Conservation (phyloP, 2,329 filamentous ascomycete genomes). For the Colletotrichum spinosum region DNA sequence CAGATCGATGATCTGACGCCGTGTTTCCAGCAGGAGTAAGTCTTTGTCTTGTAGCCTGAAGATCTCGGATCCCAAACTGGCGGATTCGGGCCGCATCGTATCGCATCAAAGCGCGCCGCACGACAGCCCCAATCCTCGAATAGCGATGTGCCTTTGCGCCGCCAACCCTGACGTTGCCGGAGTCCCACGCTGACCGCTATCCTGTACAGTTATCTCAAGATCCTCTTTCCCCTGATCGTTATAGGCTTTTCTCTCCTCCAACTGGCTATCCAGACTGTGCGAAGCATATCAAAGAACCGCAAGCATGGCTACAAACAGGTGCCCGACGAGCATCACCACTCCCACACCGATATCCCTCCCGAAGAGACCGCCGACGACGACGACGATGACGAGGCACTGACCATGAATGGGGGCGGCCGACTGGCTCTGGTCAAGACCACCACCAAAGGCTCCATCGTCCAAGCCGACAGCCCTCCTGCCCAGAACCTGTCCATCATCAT, state of each 20-base stretch:
- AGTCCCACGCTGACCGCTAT: slow-evolving; percentile 6
- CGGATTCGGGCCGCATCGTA: slow-evolving; percentile 12
- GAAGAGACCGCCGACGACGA: slow-evolving; percentile 62
- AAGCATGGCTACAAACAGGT: slow-evolving; percentile 67
- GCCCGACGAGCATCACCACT: slow-evolving; percentile 55
- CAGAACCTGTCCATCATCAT: slow-evolving; percentile 77
- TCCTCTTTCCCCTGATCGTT: slow-evolving; percentile 80
- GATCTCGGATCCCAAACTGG: slow-evolving; percentile 2
- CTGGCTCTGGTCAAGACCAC: slow-evolving; percentile 70
- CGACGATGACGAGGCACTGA: slow-evolving; percentile 68
- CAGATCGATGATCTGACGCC: slow-evolving; percentile 71
- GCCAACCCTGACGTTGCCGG: background rate
- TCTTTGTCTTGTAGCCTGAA: slow-evolving; percentile 39
- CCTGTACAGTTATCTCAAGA: slow-evolving; percentile 76
- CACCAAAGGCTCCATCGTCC: slow-evolving; percentile 71
- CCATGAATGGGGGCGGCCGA: slow-evolving; percentile 65
- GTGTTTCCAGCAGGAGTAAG: slow-evolving; percentile 77
- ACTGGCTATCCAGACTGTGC: slow-evolving; percentile 69
- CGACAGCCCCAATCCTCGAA: background rate
- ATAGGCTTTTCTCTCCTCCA: slow-evolving; percentile 77
- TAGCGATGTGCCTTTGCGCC: background rate
- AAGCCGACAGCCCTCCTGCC: slow-evolving; percentile 80
- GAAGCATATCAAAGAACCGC: slow-evolving; percentile 64
- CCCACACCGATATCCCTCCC: slow-evolving; percentile 65
- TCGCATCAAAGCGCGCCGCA: slow-evolving; percentile 11